These are phyloP conservation scores for Phoma sp. DNA, from an alignment of 2,329 filamentous ascomycete genomes.

Conservation along the genomic window DNA sequence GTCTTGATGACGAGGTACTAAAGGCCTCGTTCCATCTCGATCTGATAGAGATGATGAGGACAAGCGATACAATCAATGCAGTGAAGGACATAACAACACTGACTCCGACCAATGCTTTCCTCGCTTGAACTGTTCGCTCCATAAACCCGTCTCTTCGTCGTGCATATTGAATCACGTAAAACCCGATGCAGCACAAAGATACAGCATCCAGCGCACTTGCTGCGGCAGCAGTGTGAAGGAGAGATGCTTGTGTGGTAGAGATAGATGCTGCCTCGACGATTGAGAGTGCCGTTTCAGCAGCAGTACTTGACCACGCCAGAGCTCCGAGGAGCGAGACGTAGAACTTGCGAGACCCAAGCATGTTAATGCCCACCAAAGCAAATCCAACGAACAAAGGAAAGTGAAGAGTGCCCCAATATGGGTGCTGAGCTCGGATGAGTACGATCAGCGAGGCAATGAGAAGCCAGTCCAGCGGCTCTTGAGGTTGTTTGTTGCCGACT, in stretches of 20 bases:
- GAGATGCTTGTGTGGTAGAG: slow-evolving; percentile 28
- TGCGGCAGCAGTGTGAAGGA: slow-evolving; percentile 37
- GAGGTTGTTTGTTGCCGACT: slow-evolving; percentile 3
- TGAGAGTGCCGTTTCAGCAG: slow-evolving; percentile 44
- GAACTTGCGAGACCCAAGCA: slow-evolving; percentile 37
- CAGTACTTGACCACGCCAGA: slow-evolving; percentile 43
- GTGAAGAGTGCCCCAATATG: not conserved
- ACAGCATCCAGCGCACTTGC: slow-evolving; percentile 42
- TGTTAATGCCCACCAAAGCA: slow-evolving; percentile 22
- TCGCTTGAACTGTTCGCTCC: slow-evolving; percentile 25
- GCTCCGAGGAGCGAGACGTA: slow-evolving; percentile 43
- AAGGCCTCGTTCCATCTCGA: slow-evolving; percentile 28
- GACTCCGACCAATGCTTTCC: slow-evolving; percentile 25
- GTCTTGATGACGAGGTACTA: slow-evolving; percentile 16
- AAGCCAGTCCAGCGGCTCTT: slow-evolving; percentile 5
- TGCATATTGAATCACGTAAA: slow-evolving; percentile 39
- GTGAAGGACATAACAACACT: slow-evolving; percentile 32
- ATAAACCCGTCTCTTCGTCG: slow-evolving; percentile 36
- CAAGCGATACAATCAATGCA: slow-evolving; percentile 38
- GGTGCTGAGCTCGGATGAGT: not conserved
- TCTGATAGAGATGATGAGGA: slow-evolving; percentile 36
- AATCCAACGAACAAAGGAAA: slow-evolving; percentile 10
- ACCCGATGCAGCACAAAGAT: slow-evolving; percentile 35
- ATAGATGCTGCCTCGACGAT: slow-evolving; percentile 47
- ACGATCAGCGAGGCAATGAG: not conserved